A percentile compares a stretch with the other conserved stretches of the same genome.
phyloP scores from a whole-genome alignment of 306 rosid species.

The Luffa acutangula region DNA sequence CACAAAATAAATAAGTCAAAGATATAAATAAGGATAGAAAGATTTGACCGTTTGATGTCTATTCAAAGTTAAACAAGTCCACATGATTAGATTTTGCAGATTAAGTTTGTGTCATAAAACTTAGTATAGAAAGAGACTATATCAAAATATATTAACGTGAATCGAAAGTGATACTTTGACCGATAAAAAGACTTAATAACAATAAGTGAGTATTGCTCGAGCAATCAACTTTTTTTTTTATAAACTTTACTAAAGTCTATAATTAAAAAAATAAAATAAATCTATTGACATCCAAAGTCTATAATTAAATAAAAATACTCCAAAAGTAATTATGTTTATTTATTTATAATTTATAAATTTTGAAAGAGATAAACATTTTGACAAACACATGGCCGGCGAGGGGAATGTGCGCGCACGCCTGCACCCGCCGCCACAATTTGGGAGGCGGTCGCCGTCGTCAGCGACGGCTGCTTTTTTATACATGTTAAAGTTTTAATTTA shows the following conservation, averaged over 20 bases:
- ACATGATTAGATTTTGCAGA: not conserved
- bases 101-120: not conserved
- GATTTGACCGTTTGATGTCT: not conserved
- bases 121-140: not conserved
- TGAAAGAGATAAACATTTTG: not conserved
- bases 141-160: not conserved
- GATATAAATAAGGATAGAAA: not conserved
- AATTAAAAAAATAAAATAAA: too few relatives aligned
- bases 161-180: not conserved
- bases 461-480: not conserved
- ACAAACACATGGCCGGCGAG: not conserved
- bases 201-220: too few relatives aligned
- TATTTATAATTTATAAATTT: not conserved
- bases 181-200: too few relatives aligned
- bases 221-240: too few relatives aligned
- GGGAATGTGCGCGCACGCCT: not conserved
- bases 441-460: conserved; percentile 1
- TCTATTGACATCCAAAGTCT: not conserved
- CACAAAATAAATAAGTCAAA: not conserved
- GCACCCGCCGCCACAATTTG: not conserved
- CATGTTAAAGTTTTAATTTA: not conserved
- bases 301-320: not conserved
- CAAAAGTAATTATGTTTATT: not conserved
- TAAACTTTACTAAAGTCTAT: too few relatives aligned
- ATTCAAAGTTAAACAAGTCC: not conserved